Percentiles rank a stretch among this genome's conserved stretches.
phyloP scores from a whole-genome alignment of 2,329 filamentous ascomycete genomes.

The Sporothrix inflata region DNA sequence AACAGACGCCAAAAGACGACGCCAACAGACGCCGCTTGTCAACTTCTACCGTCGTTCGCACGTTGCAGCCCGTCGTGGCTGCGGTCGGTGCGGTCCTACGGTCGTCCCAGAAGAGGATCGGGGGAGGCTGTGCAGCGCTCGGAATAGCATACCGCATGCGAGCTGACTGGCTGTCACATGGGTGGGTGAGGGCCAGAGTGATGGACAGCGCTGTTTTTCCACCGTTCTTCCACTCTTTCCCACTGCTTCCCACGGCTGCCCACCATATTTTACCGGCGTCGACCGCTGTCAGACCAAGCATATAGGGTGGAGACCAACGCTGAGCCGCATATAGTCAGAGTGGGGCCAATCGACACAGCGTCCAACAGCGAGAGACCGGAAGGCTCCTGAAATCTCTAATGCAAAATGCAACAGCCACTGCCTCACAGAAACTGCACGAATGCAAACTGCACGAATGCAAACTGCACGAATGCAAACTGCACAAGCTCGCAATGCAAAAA shows the following conservation, averaged over 20 bases:
- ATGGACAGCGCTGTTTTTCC: background rate
- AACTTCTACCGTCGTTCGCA: background rate
- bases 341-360: background rate
- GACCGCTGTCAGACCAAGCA: slow-evolving; percentile 12
- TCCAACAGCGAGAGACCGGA: background rate
- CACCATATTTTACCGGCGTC: background rate
- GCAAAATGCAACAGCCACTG: background rate
- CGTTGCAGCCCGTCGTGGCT: slow-evolving; percentile 6
- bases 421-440: background rate
- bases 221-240: background rate
- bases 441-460: background rate
- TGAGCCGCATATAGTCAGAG: background rate
- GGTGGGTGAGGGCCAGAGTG: too few species aligned
- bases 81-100: background rate
- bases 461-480: background rate
- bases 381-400: background rate
- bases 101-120: slow-evolving; percentile 14
- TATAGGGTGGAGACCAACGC: slow-evolving; percentile 1
- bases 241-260: background rate
- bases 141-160: background rate
- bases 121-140: slow-evolving; percentile 13
- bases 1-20: slow-evolving; percentile 5
- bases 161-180: too few species aligned
- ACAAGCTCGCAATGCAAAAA: background rate
- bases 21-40: background rate